Percentiles rank a stretch among this genome's conserved stretches.
phyloP scores from a whole-genome alignment of 306 rosid species.

The Vigna angularis region DNA sequence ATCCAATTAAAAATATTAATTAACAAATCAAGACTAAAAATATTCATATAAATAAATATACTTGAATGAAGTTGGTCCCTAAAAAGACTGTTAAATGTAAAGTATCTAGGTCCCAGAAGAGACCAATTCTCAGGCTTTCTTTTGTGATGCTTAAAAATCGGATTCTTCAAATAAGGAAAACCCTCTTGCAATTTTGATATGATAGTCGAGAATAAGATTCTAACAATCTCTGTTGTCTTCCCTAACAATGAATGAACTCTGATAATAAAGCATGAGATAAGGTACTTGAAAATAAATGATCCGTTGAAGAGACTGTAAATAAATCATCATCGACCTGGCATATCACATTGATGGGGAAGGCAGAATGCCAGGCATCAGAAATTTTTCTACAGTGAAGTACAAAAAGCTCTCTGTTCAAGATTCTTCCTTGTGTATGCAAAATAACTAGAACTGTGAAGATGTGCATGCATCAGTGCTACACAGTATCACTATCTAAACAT shows the following conservation, averaged over 20 bases:
- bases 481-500: constrained; percentile 9
- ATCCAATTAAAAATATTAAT: no score
- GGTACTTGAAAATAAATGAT: background rate
- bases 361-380: background rate
- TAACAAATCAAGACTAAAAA: no score
- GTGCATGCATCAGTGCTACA: constrained; percentile 3
- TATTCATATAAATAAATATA: no score
- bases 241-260: background rate
- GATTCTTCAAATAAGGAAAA: background rate
- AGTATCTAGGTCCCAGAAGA: background rate
- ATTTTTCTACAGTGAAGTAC: background rate
- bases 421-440: background rate
- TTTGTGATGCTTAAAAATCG: background rate
- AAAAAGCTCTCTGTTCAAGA: background rate
- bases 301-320: background rate
- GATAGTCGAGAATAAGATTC: background rate
- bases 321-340: background rate
- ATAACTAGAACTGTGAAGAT: background rate
- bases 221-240: background rate
- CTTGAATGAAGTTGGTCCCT: background rate
- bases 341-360: background rate
- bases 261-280: background rate
- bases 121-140: background rate
- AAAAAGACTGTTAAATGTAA: background rate
- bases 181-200: background rate